A percentile compares a stretch with the other conserved stretches of the same genome.
phyloP scores from a whole-genome alignment of 2,329 filamentous ascomycete species.

The Tothia fuscella region DNA sequence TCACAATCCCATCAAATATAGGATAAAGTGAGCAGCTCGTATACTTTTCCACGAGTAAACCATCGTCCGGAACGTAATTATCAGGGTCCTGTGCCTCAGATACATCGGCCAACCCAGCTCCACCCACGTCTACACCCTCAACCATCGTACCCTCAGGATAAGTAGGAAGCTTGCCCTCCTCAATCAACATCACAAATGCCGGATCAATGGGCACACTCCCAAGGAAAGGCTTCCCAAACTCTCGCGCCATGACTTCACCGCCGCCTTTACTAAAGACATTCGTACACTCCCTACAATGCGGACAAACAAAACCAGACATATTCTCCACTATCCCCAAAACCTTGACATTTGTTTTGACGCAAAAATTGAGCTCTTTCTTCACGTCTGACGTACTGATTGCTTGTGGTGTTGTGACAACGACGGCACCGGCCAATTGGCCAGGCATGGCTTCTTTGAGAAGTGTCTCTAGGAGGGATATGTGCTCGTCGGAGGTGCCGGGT shows the following conservation, averaged over 20 bases:
- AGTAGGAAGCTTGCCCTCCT: conserved; percentile 54
- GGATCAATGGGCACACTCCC: conserved; percentile 87
- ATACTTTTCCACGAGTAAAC: conserved; percentile 61
- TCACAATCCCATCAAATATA: conserved; percentile 55
- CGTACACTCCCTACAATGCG: conserved; percentile 67
- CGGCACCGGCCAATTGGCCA: conserved; percentile 69
- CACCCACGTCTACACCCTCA: conserved; percentile 37
- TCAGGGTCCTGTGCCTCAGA: not conserved
- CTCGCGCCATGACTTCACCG: conserved; percentile 75
- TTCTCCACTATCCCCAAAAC: conserved; percentile 91
- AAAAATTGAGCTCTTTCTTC: conserved; percentile 90
- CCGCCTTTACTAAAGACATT: conserved; percentile 90
- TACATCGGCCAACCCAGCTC: not conserved
- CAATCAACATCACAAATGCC: conserved; percentile 77
- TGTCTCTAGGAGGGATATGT: conserved; percentile 51
- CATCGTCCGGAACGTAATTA: not conserved
- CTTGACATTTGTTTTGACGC: conserved; percentile 65
- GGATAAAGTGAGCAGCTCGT: conserved; percentile 56
- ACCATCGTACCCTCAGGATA: conserved; percentile 59
- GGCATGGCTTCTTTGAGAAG: conserved; percentile 42
- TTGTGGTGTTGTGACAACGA: conserved; percentile 93
- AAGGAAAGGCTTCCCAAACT: conserved; percentile 74
- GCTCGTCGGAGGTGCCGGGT: conserved; percentile 91
- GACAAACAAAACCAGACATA: conserved; percentile 86
- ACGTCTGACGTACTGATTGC: conserved; percentile 90